These are phyloP conservation scores for Oryza australiensis DNA, from an alignment of 176 grass and related monocot genomes.

Conservation along the genomic window DNA sequence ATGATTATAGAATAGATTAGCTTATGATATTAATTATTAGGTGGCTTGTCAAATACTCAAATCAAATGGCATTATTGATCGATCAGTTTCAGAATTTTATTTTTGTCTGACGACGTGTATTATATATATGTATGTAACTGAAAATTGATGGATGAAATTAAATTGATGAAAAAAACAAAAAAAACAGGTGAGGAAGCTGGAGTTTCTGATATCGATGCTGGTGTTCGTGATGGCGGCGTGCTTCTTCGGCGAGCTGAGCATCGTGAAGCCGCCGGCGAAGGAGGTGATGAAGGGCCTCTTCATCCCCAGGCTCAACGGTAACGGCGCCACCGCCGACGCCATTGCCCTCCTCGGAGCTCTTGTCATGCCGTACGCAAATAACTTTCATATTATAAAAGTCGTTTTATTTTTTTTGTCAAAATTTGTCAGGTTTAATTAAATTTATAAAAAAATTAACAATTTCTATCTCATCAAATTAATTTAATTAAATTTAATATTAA, in stretches of 20 bases:
- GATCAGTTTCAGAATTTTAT: no score
- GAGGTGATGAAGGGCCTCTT: constrained; percentile 75
- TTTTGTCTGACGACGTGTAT: neutral
- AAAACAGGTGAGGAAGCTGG: constrained; percentile 68
- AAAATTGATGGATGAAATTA: neutral
- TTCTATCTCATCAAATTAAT: no score
- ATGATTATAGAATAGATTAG: neutral
- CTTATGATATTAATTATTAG: neutral
- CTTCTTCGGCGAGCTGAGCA: constrained; percentile 75
- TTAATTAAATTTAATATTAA: no score
- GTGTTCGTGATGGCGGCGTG: constrained; percentile 72
- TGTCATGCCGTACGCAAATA: constrained; percentile 94
- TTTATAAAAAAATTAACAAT: no score
- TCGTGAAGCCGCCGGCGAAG: constrained; percentile 61
- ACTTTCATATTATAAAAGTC: no score
- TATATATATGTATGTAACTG: neutral
- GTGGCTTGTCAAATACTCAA: neutral
- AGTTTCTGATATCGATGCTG: constrained; percentile 54
- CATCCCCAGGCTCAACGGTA: constrained; percentile 52
- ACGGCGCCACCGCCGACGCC: constrained; percentile 60
- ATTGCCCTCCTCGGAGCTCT: constrained; percentile 82
- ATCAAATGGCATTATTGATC: no score
- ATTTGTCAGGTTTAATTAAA: no score
- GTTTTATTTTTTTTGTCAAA: no score
- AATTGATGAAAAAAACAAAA: no score